phyloP scores from a whole-genome alignment of 768 basidiomycete species.

The Termitomyces sp. region DNA sequence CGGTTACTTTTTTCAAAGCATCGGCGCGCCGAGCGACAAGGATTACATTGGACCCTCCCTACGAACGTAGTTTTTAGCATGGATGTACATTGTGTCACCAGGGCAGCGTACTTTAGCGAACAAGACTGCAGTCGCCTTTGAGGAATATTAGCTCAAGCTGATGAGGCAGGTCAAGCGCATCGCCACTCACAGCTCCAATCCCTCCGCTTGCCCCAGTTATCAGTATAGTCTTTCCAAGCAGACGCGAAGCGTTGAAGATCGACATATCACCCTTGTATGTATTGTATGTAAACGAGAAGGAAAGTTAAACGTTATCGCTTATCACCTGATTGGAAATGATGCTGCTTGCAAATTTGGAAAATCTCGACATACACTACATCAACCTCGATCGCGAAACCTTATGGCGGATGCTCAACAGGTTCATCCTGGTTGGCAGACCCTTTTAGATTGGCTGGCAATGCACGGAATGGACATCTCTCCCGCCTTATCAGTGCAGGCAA shows the following conservation, averaged over 20 bases:
- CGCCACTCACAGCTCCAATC: constrained; percentile 73
- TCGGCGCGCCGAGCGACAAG: constrained; percentile 77
- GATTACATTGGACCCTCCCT: constrained; percentile 88
- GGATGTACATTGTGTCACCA: neutral
- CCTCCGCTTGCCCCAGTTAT: constrained; percentile 88
- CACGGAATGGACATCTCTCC: constrained; percentile 41
- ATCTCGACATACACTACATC: neutral
- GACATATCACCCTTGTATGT: constrained; percentile 50
- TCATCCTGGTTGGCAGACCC: constrained; percentile 37
- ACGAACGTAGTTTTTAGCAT: neutral
- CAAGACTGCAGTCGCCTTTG: constrained; percentile 77
- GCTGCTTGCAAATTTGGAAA: neutral
- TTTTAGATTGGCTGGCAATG: constrained; percentile 47
- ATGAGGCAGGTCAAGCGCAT: neutral
- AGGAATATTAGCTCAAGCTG: neutral
- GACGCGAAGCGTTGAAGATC: constrained; percentile 72
- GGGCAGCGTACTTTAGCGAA: constrained; percentile 70
- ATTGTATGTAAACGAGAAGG: no score
- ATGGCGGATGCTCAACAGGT: constrained; percentile 1
- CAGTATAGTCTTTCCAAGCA: constrained; percentile 81
- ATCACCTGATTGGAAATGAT: constrained; percentile 2
- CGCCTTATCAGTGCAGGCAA: constrained; percentile 45
- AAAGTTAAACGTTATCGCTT: neutral
- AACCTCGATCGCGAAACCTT: neutral
- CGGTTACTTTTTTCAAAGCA: constrained; percentile 62